Base-by-base conservation (phyloP, 75 land plant species). In the Selaginella tamariscina region DNA sequence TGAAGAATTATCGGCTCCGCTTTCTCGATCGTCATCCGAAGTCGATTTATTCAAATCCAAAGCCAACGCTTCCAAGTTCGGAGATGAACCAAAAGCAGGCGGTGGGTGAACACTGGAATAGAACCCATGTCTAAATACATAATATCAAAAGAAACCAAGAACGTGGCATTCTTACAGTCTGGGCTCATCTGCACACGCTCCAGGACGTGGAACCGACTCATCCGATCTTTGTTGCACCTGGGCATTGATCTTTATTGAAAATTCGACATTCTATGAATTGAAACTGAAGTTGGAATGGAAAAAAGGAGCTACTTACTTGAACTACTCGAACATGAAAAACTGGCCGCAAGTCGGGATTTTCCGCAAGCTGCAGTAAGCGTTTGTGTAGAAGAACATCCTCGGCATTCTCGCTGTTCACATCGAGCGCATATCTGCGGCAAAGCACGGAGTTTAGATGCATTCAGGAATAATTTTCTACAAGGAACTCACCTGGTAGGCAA, bases 11-110 rank as follows among this genome's bases (percentile, higher is more conserved):
- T 63, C 67, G 23, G 73, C 80, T 73, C 76, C 73, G 20, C 66
- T 72, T 23, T 79, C 77, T 29, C 22, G 31, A 39, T 79, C 85
- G 9, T 75, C 80, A 75, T 67, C 80, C 56, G 73, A 32, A 70
- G 32, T 26, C 49, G 73, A 57, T 71, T 59, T 72, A 55, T 72
- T 82, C 32, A 78, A 75, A 69, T 91, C 96, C 49, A 87, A 56
- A 56, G 86, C 89, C 32, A 92, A 81, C 18, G 88, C 87, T 76
- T 92, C 89, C 55, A 92, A 82, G 77, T 86, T 92, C 21, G 93
- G 82, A 26, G 97, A 82, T 33, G 97, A 88, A 67, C 97, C 97
- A 86, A 92, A 92, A 23, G 89, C 77, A 65, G 97, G 97, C 66
- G 89, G 89, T 39, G 93, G 89, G 65, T 81, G 88, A 5, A 39